Base-by-base conservation (phyloP, 345 rosid genomes). In the Melastoma malabathricum region DNA sequence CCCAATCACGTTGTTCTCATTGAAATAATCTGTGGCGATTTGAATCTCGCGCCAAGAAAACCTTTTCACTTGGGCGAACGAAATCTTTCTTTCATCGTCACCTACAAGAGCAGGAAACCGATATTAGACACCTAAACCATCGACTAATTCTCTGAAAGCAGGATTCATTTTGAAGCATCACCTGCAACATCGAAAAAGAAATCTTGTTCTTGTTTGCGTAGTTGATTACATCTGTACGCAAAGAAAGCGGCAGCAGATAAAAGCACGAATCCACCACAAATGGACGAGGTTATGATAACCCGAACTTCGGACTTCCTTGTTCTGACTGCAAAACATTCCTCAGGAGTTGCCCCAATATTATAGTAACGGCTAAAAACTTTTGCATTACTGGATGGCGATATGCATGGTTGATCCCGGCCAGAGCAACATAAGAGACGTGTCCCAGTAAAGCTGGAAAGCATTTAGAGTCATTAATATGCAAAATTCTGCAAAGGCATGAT, bases 21-120 rank as follows among this genome's bases (percentile, higher is more conserved):
- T 78, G 81, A 89, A 89, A 61, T 81, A 73, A 59, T 83, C 78
- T 3, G 97, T 86, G 50, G 97, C 95, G 8, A 83, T 67, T 55
- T 86, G 90, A 54, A 89, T 58, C 65, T 81, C 88, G 0, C 84
- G 90, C 67, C 73, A 80, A 1, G 94, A 86, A 70, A 86, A 89
- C 61, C 83, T 78, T 55, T 68, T 73, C 20, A 89, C 64, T 60
- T 89, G 97, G 48, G 81, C 84, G 25, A 77, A 74, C 4, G 84
- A 68, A 56, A 83, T 64, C 55, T 73, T 81, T 51, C 78, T 54
- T 48, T 83, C 94, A 50, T 81, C 83, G 59, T 89, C 95, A 50
- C 97, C 97, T 88, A 19, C 52, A 63, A 41, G 38, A 31, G 50
- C 6, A 49, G 6, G 25, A 19, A 41, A 47, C 23, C 1, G 23